Evolutionary conservation across 2,329 filamentous ascomycete genomes (phyloP).

Genomic region (Nothopassalora personata): DNA sequence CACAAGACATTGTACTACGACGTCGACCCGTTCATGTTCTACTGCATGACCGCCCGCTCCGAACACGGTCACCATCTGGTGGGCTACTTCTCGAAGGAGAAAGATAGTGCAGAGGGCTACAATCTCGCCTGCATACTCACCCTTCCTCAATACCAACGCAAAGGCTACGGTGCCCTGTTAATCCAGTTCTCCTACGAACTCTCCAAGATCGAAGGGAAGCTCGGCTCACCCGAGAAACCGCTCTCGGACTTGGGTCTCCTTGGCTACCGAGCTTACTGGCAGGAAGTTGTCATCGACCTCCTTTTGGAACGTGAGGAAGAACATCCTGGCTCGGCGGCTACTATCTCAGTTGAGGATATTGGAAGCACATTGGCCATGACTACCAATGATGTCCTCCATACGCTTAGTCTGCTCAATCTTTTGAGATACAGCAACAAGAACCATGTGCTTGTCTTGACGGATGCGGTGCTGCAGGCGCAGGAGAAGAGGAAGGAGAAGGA

Average conservation of each 20-base stretch:
- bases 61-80: conserved; percentile 90
- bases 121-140: conserved; percentile 98
- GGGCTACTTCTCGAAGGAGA: conserved; percentile 99
- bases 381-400: conserved; percentile 94
- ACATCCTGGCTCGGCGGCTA: conserved; percentile 48
- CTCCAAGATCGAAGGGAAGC: conserved; percentile 87
- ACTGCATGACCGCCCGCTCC: conserved; percentile 88
- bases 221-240: conserved; percentile 94
- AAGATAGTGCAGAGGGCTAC: conserved; percentile 93
- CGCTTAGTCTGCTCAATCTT: conserved; percentile 89
- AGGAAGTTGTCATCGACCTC: conserved; percentile 84
- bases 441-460: conserved; percentile 90
- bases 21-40: conserved; percentile 98
- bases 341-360: conserved; percentile 79
- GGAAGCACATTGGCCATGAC: conserved; percentile 83
- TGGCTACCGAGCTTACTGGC: conserved; percentile 96
- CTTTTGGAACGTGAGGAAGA: conserved; percentile 61
- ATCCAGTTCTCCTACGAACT: conserved; percentile 98
- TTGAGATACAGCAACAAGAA: conserved; percentile 92
- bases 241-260: conserved; percentile 88
- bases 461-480: conserved; percentile 66
- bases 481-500: conserved; percentile 63
- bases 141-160: conserved; percentile 89
- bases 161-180: conserved; percentile 84
- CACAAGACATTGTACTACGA: conserved; percentile 99